Conservation (phyloP, 2,329 filamentous ascomycete genomes). For the Botryosphaeria dothidea region DNA sequence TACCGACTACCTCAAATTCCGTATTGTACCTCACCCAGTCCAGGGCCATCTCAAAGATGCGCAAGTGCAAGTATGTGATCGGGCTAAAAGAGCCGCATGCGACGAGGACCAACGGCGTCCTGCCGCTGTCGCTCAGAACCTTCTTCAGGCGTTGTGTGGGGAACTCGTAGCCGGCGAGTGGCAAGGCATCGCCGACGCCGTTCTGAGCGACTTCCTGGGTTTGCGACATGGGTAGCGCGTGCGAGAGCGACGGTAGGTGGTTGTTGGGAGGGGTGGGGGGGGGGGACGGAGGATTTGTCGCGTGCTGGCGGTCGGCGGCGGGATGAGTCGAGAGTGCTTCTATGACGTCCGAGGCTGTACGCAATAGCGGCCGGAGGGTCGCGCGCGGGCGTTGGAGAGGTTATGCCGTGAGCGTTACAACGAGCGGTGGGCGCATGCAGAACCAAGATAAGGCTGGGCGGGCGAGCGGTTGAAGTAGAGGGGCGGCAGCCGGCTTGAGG, state of each 20-base stretch:
- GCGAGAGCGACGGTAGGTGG: neutral
- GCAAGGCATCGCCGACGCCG: slow-evolving; percentile 31
- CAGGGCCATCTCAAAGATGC: slow-evolving; percentile 86
- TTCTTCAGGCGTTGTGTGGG: slow-evolving; percentile 61
- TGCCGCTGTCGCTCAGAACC: slow-evolving; percentile 53
- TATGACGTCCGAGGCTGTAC: slow-evolving; percentile 19
- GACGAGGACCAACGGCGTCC: slow-evolving; percentile 65
- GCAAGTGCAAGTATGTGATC: slow-evolving; percentile 73
- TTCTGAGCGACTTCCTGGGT: slow-evolving; percentile 23
- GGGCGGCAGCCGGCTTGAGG: neutral
- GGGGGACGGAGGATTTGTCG: neutral
- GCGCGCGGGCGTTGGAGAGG: neutral
- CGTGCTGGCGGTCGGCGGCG: slow-evolving; percentile 10
- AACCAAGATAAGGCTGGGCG: neutral
- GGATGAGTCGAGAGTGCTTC: slow-evolving; percentile 11
- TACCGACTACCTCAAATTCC: slow-evolving; percentile 81
- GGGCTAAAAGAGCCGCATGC: slow-evolving; percentile 73
- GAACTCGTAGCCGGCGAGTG: slow-evolving; percentile 58
- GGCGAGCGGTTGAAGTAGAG: slow-evolving; percentile 5
- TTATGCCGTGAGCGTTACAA: neutral
- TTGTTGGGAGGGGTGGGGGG: neutral
- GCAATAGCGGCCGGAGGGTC: slow-evolving; percentile 10
- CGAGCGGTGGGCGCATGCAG: neutral
- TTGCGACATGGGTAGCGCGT: slow-evolving; percentile 3
- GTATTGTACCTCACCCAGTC: slow-evolving; percentile 72